A percentile compares a stretch with the other conserved stretches of the same genome.
phyloP scores from a whole-genome alignment of 2,329 filamentous ascomycete species.

The Claviceps sp. region DNA sequence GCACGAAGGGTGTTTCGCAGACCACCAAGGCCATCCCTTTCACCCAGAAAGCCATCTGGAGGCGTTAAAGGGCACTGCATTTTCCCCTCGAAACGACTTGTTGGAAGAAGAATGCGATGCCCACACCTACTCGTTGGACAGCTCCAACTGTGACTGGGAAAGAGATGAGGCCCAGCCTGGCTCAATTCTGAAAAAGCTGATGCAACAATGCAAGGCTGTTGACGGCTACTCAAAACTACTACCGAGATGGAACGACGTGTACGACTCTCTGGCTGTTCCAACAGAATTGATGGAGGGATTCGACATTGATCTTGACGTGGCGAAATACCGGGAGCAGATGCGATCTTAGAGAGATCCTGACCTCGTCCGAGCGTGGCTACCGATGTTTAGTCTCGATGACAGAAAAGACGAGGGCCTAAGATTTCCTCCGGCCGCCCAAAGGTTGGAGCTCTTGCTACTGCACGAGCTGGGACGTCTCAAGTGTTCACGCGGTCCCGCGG shows the following conservation, averaged over 20 bases:
- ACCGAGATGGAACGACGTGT: slow-evolving; percentile 1
- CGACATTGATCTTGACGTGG: slow-evolving; percentile 1
- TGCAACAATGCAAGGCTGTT: background rate
- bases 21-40: slow-evolving; percentile 14
- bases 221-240: background rate
- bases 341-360: slow-evolving; percentile 4
- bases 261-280: background rate
- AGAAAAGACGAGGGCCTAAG: slow-evolving; percentile 4
- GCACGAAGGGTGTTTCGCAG: slow-evolving; percentile 14
- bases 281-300: slow-evolving; percentile 1
- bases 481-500: background rate
- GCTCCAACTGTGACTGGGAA: background rate
- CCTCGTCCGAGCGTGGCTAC: slow-evolving; percentile 4
- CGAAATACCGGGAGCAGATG: slow-evolving; percentile 1
- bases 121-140: background rate
- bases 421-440: slow-evolving; percentile 2
- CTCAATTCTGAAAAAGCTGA: background rate
- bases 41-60: slow-evolving; percentile 13
- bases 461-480: slow-evolving; percentile 5
- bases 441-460: slow-evolving; percentile 1
- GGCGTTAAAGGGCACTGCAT: slow-evolving; percentile 7
- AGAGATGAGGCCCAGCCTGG: background rate
- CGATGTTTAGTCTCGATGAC: slow-evolving; percentile 3
- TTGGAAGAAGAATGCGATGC: background rate
- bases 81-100: background rate